Conservation (phyloP, 139 green algal genomes). For the Marvania coccoides region DNA sequence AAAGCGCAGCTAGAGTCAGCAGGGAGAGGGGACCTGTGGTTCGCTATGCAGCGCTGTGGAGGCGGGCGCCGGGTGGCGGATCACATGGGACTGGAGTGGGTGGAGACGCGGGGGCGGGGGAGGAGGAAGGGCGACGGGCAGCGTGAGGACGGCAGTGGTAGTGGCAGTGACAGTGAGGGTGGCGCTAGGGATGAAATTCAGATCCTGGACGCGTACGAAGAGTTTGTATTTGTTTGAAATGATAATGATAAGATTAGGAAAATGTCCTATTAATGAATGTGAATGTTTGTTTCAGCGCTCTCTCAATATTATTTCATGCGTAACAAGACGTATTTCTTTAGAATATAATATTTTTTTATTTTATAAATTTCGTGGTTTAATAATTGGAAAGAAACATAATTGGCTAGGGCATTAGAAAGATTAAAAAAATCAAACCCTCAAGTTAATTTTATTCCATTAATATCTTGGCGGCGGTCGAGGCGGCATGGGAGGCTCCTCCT, state of each 20-base stretch:
- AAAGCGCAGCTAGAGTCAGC: neutral
- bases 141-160: neutral
- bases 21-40: neutral
- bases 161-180: neutral
- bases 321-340: neutral
- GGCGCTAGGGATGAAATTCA: neutral
- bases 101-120: neutral
- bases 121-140: neutral
- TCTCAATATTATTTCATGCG: neutral
- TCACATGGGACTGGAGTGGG: constrained; percentile 2
- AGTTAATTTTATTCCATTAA: no score
- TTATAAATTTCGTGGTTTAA: no score
- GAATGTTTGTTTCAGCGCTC: neutral
- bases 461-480: neutral
- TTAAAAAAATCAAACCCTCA: no score
- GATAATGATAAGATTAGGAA: neutral
- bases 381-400: no score
- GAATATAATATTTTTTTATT: no score
- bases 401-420: no score
- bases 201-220: constrained; percentile 1
- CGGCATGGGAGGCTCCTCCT: neutral
- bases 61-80: neutral
- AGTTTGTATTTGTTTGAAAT: constrained; percentile 6
- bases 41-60: constrained; percentile 2
- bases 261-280: neutral